Evolutionary conservation across 83 land plant species (phyloP).

Genomic region (Picea abies): DNA sequence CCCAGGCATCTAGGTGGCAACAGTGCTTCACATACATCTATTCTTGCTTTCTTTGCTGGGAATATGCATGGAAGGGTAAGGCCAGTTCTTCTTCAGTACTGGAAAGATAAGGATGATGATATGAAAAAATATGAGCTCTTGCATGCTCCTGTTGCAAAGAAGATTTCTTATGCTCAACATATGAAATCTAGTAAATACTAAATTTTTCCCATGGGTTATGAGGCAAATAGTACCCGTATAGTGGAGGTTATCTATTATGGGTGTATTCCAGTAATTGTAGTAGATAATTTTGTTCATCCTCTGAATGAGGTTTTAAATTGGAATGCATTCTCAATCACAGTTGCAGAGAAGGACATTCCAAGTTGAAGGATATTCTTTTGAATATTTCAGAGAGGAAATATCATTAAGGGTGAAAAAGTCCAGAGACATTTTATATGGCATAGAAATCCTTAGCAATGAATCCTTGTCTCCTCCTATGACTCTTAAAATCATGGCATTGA

Average conservation of each 20-base stretch:
- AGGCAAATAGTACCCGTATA: conserved; percentile 84
- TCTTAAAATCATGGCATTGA: conserved; percentile 47
- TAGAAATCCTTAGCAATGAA: conserved; percentile 26
- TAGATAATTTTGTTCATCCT: conserved; percentile 77
- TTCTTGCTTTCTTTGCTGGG: conserved; percentile 86
- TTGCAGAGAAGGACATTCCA: conserved; percentile 85
- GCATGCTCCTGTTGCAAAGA: conserved; percentile 48
- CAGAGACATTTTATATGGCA: conserved; percentile 81
- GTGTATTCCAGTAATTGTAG: conserved; percentile 86
- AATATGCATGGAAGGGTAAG: conserved; percentile 82
- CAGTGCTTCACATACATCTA: conserved; percentile 34
- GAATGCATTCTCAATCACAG: conserved; percentile 68
- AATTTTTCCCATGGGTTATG: conserved; percentile 82
- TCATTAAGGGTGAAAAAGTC: conserved; percentile 49
- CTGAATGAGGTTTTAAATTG: conserved; percentile 71
- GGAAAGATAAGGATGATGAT: conserved; percentile 83
- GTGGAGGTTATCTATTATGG: conserved; percentile 81
- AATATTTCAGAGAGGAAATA: conserved; percentile 50
- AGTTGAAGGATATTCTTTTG: conserved; percentile 57
- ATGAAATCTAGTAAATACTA: conserved; percentile 82
- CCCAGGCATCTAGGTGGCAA: conserved; percentile 53
- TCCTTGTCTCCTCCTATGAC: conserved; percentile 42
- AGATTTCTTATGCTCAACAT: conserved; percentile 64
- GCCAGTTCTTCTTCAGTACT: conserved; percentile 66
- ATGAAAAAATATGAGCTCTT: conserved; percentile 75